Percentiles rank a stretch among this genome's conserved stretches.
Conservation (phyloP, 768 basidiomycete genomes). For the Auricularia auricula-judae region DNA sequence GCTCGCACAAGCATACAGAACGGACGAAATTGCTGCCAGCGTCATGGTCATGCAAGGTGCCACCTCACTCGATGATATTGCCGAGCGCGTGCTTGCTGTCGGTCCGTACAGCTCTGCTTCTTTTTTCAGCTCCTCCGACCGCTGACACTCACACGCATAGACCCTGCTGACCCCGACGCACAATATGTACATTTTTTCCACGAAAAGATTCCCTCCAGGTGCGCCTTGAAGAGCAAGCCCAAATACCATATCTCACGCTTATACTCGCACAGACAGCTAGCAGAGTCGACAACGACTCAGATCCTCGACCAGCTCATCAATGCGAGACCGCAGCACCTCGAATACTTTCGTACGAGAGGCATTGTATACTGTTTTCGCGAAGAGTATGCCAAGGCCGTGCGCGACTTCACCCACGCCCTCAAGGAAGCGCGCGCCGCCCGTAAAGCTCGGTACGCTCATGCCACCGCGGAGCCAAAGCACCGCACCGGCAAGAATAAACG, state of each 20-base stretch:
- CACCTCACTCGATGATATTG: slow-evolving; percentile 86
- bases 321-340: slow-evolving; percentile 60
- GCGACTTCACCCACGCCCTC: slow-evolving; percentile 73
- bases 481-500: slow-evolving; percentile 31
- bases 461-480: slow-evolving; percentile 23
- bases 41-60: slow-evolving; percentile 96
- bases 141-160: slow-evolving; percentile 24
- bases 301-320: slow-evolving; percentile 72
- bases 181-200: slow-evolving; percentile 91
- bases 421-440: slow-evolving; percentile 65
- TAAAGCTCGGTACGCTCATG: slow-evolving; percentile 48
- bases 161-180: slow-evolving; percentile 68
- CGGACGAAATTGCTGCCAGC: slow-evolving; percentile 84
- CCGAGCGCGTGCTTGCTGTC: slow-evolving; percentile 68
- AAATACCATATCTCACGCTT: background rate
- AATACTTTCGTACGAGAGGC: slow-evolving; percentile 82
- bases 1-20: slow-evolving; percentile 73
- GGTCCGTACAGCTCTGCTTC: slow-evolving; percentile 26
- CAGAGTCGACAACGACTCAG: slow-evolving; percentile 71
- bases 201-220: slow-evolving; percentile 91
- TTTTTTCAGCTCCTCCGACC: background rate
- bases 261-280: slow-evolving; percentile 52
- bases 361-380: slow-evolving; percentile 85
- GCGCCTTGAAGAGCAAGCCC: slow-evolving; percentile 12
- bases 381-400: slow-evolving; percentile 61